These are phyloP conservation scores for Ceratocystis smalleyi DNA, from an alignment of 2,329 filamentous ascomycete genomes.

Conservation along the genomic window DNA sequence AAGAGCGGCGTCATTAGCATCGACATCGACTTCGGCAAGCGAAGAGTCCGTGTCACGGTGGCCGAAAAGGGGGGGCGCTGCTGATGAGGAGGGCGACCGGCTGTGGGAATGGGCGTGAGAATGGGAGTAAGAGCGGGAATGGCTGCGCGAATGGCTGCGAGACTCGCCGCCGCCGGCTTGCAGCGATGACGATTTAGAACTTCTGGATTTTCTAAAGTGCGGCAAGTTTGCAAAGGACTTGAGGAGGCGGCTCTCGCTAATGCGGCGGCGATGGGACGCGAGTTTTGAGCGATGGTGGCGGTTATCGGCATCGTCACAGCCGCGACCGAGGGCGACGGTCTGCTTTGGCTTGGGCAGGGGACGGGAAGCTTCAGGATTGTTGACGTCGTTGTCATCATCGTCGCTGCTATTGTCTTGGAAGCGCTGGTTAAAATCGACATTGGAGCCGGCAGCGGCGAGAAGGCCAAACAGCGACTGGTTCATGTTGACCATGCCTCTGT, in stretches of 20 bases:
- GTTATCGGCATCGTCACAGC: not conserved
- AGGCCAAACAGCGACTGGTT: conserved; percentile 91
- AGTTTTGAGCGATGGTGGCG: not conserved
- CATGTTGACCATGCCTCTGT: conserved; percentile 48
- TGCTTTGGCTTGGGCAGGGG: conserved; percentile 29
- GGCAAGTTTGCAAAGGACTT: conserved; percentile 49
- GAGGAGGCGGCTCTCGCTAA: conserved; percentile 50
- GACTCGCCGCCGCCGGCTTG: not conserved
- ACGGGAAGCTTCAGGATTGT: not conserved
- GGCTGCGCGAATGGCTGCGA: not conserved
- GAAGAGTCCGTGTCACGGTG: not conserved
- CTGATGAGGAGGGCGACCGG: not conserved
- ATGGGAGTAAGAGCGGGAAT: not conserved
- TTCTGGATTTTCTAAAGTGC: conserved; percentile 28
- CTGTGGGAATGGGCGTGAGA: not conserved
- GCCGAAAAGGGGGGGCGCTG: not conserved
- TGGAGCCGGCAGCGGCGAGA: conserved; percentile 74
- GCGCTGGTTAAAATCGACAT: conserved; percentile 63
- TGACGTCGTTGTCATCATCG: conserved; percentile 48
- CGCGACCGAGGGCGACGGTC: conserved; percentile 17
- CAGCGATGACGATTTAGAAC: conserved; percentile 16
- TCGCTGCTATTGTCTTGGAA: conserved; percentile 71
- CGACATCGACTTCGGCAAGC: conserved; percentile 18
- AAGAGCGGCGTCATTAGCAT: conserved; percentile 23
- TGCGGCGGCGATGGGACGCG: conserved; percentile 13